Conservation (phyloP, 164 flowering plant genomes). For the Umbilicus rupestris region DNA sequence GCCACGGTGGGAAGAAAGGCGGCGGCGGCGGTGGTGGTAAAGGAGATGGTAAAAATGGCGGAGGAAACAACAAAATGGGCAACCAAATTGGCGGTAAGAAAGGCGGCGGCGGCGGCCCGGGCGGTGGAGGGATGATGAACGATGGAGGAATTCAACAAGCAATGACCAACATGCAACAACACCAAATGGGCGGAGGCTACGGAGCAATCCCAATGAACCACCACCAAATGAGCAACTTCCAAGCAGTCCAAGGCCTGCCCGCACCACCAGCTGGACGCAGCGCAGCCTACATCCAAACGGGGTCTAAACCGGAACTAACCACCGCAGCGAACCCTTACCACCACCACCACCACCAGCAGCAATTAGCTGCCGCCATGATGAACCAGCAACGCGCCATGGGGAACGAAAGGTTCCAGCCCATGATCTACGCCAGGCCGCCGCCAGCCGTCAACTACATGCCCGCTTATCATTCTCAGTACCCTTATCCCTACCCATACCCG, state of each 20-base stretch:
- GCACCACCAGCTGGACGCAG: slow-evolving; percentile 26
- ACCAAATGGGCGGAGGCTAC: background rate
- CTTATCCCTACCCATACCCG: slow-evolving; percentile 23
- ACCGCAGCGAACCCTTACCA: slow-evolving; percentile 50
- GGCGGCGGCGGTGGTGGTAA: slow-evolving; percentile 15
- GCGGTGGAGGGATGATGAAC: slow-evolving; percentile 7
- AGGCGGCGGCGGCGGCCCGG: background rate
- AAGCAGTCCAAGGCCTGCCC: slow-evolving; percentile 75
- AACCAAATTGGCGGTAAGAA: slow-evolving; percentile 7
- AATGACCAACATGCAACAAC: slow-evolving; percentile 7
- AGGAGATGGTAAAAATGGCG: slow-evolving; percentile 14
- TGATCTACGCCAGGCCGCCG: slow-evolving; percentile 83
- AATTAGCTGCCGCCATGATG: slow-evolving; percentile 57
- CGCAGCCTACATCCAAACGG: slow-evolving; percentile 36
- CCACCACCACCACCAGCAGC: slow-evolving; percentile 45
- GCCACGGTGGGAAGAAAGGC: slow-evolving; percentile 20
- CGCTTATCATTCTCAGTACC: slow-evolving; percentile 13
- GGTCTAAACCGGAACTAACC: slow-evolving; percentile 38
- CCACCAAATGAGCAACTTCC: slow-evolving; percentile 36
- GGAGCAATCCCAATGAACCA: background rate
- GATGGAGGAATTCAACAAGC: slow-evolving; percentile 1
- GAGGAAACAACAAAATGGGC: slow-evolving; percentile 5
- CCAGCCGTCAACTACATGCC: slow-evolving; percentile 61
- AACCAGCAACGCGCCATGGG: slow-evolving; percentile 66
- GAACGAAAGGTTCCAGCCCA: slow-evolving; percentile 65